Evolutionary conservation across 2,329 filamentous ascomycete genomes (phyloP).

Genomic region (Lecanicillium sp.): DNA sequence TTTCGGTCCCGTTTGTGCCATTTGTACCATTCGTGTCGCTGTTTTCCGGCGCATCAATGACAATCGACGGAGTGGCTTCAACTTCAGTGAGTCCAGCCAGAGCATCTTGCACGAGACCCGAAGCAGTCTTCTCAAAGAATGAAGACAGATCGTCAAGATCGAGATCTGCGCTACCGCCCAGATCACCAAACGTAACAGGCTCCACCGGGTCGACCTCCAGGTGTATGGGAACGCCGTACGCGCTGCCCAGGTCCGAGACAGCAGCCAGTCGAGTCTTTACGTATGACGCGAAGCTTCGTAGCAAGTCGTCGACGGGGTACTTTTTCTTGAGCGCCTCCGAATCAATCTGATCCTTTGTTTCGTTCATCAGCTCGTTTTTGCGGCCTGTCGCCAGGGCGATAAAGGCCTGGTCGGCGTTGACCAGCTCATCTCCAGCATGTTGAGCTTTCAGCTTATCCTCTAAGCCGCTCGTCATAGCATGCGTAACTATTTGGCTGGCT

Average conservation of each 20-base stretch:
- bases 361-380: slow-evolving; percentile 28
- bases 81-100: slow-evolving; percentile 32
- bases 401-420: slow-evolving; percentile 30
- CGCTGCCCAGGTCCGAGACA: slow-evolving; percentile 28
- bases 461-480: slow-evolving; percentile 51
- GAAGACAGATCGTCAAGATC: slow-evolving; percentile 37
- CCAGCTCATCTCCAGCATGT: slow-evolving; percentile 27
- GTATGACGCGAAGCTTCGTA: slow-evolving; percentile 29
- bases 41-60: slow-evolving; percentile 6
- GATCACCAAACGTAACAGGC: slow-evolving; percentile 22
- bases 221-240: slow-evolving; percentile 31
- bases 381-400: slow-evolving; percentile 27
- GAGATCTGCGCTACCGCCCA: slow-evolving; percentile 25
- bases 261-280: slow-evolving; percentile 29
- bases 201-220: slow-evolving; percentile 23
- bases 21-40: slow-evolving; percentile 7
- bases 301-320: slow-evolving; percentile 35
- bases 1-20: slow-evolving; percentile 24
- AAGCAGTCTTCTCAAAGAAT: slow-evolving; percentile 37
- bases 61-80: slow-evolving; percentile 12
- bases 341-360: slow-evolving; percentile 15
- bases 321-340: slow-evolving; percentile 29
- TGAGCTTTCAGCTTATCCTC: slow-evolving; percentile 39
- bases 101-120: slow-evolving; percentile 34
- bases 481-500: slow-evolving; percentile 47